Evolutionary conservation across 1,284 basidiomycete genomes (phyloP), one percentile per base, ranked within the genome.

Genomic region (Tylopilus sp.): DNA sequence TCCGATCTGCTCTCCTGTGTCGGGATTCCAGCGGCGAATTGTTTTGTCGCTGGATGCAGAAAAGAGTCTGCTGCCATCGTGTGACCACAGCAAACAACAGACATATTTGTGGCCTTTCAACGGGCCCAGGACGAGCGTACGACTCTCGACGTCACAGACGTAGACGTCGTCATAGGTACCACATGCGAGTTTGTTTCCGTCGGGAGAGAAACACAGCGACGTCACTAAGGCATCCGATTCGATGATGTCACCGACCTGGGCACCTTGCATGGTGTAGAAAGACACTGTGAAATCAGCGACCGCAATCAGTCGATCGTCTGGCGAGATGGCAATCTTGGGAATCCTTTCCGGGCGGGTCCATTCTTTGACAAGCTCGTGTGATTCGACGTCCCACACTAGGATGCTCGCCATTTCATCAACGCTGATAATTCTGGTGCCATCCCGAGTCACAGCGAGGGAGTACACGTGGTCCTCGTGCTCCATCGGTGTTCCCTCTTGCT

Each of bases 11-110:
- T 34, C 31, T 3, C 52, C 55, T 4, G 45, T 41, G 6, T 6
- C 34, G 6, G 30, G 31, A 29, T 48, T 37, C 49, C 49, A 55
- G 23, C 40, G 38, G 10, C 38, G 23, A 26, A 57, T 50, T 3
- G 42, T 46, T 13, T 30, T 5, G 13, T 53, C 18, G 0, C 7
- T 30, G 11, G 23, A 28, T 2, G 26, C 26, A 44, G 33, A 44
- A 18, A 44, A 28, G 15, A 44, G n/a, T 13, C 23, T 44, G 16
- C 31, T 44, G 16, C 31, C 25, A 4, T 43, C 31, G n/a, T 2
- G 5, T 5, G 41, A 43, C 43, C 51, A 52, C 11, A 31, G 29
- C 19, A 59, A 18, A 44, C 4, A 8, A 11, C 1, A 1, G 23
- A 54, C 4, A 13, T 11, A 0, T 5, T 25, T 1, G 23, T 49